Evolutionary conservation across 163 green algal genomes (phyloP), one percentile per base, ranked within the genome.

Genomic region (Volvox carteri): DNA sequence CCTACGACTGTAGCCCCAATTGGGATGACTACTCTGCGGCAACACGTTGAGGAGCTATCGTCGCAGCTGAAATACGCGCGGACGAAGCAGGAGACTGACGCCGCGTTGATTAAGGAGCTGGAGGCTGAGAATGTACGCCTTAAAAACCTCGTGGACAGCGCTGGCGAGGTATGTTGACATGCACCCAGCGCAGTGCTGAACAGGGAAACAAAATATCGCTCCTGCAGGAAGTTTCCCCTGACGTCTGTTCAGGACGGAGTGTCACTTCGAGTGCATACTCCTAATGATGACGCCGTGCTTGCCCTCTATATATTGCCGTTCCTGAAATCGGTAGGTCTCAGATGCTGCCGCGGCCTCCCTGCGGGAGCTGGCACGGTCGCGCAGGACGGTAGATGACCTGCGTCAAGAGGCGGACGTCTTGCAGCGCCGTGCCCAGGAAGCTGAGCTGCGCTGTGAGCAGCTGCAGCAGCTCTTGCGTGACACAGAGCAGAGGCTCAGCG

Each of bases 41-140:
- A 41, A 23, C 35, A 89, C 25, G 84, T 83, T 11, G 84, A 89
- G 11, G 52, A 89, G 50, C 52, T 89, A 39, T 62, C 68, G 7
- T 8, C 50, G 0, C 70, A 83, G 68, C 70, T 89, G 25, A 65
- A 50, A 14, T 46, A 60, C 21, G 84, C 84, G 0, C 62, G 70
- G 14, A 54, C 84, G 7, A 81, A 89, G 39, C 84, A 89, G 84
- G 84, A 89, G 39, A 78, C 84, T 1, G 84, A 89, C 70, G 68
- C 48, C 1, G 28, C 37, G 18, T 11, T 41, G 11, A 60, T 89
- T 16, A 21, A 39, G 25, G 68, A 83, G 35, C 68, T 89, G 70
- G 46, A 74, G 50, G 30, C 39, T 16, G 84, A 89, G 28, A 89
- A 89, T 50, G 25, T 37, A 3, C 44, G 70, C 1, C 70, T 89